Base-by-base conservation (phyloP, 805 yeast species). In the Nakazawaea pomicola region DNA sequence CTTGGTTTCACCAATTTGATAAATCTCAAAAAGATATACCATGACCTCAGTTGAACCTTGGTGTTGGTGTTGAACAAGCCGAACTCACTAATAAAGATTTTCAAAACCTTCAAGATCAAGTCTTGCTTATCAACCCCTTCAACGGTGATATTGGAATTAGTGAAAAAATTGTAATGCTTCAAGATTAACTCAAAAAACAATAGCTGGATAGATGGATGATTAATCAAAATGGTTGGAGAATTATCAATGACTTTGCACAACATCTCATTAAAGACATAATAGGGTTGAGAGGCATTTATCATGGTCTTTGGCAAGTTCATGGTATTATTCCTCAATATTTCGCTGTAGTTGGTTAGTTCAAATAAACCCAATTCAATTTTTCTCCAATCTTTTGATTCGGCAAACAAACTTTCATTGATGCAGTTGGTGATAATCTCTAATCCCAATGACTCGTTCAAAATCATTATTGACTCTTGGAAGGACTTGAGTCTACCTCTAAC, bases 1-100 rank as follows among this genome's bases (percentile, higher is more conserved):
- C 74, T 64, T 28, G 89, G 88, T 54, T 80, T 83, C 2, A 91
- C 81, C 35, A 83, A 66, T 56, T 83, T 87, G 46, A 89, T 72
- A 53, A 90, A 85, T 57, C 95, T 75, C 54, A 81, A 81, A 52
- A 91, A 87, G 48, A 90, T 67, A 58, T 87, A 91, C 96, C 98
- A 93, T 31, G 95, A 74, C 58, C 97, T 79, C 42, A 78, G 70
- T 52, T 89, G 79, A 4, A 90, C 96, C 46, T 78, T 83, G 44
- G 74, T 83, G 49, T 74, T 70, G 4, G 71, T 67, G 61, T 83
- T 87, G 59, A 87, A 89, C 46, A 91, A 74, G 12, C 97, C 98
- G 50, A 81, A 72, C 27, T 79, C 80, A 14, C 93, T 78, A 33
- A 88, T 77, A 56, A 93, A 91, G 17, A 85, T 73, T 50, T 85